Evolutionary conservation across 108 stramenopile genomes (phyloP), one percentile per base, ranked within the genome.

Genomic region (Epithemia pelagica): DNA sequence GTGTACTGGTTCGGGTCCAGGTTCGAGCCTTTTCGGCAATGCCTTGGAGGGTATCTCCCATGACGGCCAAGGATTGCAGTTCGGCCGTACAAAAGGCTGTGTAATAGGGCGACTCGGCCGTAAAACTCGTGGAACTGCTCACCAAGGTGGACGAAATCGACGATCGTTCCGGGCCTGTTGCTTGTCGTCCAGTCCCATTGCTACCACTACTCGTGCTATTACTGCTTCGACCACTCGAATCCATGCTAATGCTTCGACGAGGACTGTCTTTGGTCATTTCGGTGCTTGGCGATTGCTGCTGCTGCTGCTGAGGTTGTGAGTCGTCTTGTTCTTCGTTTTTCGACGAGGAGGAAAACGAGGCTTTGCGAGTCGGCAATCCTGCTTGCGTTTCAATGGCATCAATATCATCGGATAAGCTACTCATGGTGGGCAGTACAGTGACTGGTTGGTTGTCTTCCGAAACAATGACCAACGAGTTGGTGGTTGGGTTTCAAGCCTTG

Each of bases 71-170:
- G 52, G 82, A 81, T 26, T 81, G 80, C 78, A 89, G 70, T 72
- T 94, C 89, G 32, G 82, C 77, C 24, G 89, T 86, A 28, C 89
- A 85, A 72, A 89, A 94, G 29, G 84, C 78, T 51, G 75, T 72
- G 63, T 85, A 90, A 68, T 94, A 94, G 0, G 92, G 92, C 32
- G 88, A 89, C 62, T 89, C 88, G 24, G 90, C 90, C 19, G 87
- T 89, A 74, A 94, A 94, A 58, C 74, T 76, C 52, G 74, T 71
- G 10, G 37, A 46, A 46, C 37, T 46, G 37, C 37, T 15, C 15
- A 46, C 37, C 37, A 46, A 15, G 5, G 37, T 46, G 15, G 37
- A 46, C 5, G 37, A 46, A 10, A 46, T 46, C 10, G 37, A 46
- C 10, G 37, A 15, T 10, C 37, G 37, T 46, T 46, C 37, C 10